A percentile compares a stretch with the other conserved stretches of the same genome.
phyloP scores from a whole-genome alignment of 1,139 yeast genomes.

The Williopsis jadinii region DNA sequence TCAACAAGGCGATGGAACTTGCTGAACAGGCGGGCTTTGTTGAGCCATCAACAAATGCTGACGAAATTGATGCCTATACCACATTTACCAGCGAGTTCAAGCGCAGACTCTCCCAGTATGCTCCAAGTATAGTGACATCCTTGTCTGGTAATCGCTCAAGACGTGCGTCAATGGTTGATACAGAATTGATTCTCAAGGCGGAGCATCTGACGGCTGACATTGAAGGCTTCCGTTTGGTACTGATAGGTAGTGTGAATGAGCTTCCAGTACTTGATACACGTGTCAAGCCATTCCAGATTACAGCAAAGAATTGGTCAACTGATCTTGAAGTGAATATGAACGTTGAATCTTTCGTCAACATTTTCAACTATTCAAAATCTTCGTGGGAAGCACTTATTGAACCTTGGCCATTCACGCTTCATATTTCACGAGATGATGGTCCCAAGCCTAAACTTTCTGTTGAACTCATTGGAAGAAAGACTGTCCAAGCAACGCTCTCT shows the following conservation, averaged over 20 bases:
- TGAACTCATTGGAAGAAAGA: conserved; percentile 64
- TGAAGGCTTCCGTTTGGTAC: conserved; percentile 79
- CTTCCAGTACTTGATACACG: conserved; percentile 83
- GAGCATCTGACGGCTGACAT: conserved; percentile 67
- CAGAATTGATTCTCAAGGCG: conserved; percentile 47
- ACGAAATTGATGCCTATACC: conserved; percentile 26
- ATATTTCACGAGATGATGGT: conserved; percentile 44
- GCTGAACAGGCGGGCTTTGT: conserved; percentile 13
- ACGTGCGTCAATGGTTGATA: conserved; percentile 14
- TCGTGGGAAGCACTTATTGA: conserved; percentile 96
- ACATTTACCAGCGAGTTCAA: conserved; percentile 58
- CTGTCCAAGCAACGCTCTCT: conserved; percentile 77
- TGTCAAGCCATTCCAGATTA: conserved; percentile 63
- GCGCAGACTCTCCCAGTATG: conserved; percentile 50
- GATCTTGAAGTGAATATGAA: conserved; percentile 69
- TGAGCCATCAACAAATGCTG: conserved; percentile 22
- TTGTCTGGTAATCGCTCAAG: conserved; percentile 28
- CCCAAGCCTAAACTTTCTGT: conserved; percentile 31
- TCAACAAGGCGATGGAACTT: conserved; percentile 63
- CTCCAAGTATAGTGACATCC: conserved; percentile 51
- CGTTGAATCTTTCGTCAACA: conserved; percentile 65
- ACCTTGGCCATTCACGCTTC: conserved; percentile 77
- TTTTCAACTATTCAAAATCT: conserved; percentile 85
- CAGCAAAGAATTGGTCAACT: conserved; percentile 85
- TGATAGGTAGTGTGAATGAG: conserved; percentile 92